Percentiles rank a stretch among this genome's conserved stretches.
phyloP scores from a whole-genome alignment of 768 basidiomycete species.

The Serendipita sp. region DNA sequence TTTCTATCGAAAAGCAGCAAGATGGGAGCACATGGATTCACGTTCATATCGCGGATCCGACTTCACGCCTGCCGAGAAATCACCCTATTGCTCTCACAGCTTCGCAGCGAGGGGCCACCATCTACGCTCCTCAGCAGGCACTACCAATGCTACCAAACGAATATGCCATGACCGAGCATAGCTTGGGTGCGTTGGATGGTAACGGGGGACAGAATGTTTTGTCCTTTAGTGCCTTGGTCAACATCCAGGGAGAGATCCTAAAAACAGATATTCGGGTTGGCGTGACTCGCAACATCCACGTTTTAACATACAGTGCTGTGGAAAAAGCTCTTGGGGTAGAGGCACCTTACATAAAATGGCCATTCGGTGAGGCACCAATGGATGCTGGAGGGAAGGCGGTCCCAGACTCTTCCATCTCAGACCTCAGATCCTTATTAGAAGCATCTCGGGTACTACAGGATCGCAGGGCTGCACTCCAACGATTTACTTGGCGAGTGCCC shows the following conservation, averaged over 20 bases:
- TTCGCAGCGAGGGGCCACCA: constrained; percentile 30
- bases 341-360: neutral
- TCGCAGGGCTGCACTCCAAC: neutral
- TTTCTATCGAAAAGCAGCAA: constrained; percentile 64
- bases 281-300: constrained; percentile 50
- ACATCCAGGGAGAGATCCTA: constrained; percentile 42
- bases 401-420: neutral
- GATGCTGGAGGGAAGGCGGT: neutral
- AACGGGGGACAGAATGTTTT: constrained; percentile 40
- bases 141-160: constrained; percentile 64
- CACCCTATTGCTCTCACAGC: constrained; percentile 51
- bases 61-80: constrained; percentile 53
- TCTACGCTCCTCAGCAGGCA: constrained; percentile 51
- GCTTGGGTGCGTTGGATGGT: constrained; percentile 27
- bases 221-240: constrained; percentile 66
- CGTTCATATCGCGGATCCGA: constrained; percentile 87
- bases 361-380: neutral
- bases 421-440: neutral
- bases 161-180: constrained; percentile 24
- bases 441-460: neutral
- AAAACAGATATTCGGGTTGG: constrained; percentile 60
- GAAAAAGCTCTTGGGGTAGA: constrained; percentile 32
- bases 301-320: constrained; percentile 51
- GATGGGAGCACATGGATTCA: constrained; percentile 58
- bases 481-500: constrained; percentile 17